phyloP scores from a whole-genome alignment of 441 rosid genomes.

The Dalechampia spathulata region DNA sequence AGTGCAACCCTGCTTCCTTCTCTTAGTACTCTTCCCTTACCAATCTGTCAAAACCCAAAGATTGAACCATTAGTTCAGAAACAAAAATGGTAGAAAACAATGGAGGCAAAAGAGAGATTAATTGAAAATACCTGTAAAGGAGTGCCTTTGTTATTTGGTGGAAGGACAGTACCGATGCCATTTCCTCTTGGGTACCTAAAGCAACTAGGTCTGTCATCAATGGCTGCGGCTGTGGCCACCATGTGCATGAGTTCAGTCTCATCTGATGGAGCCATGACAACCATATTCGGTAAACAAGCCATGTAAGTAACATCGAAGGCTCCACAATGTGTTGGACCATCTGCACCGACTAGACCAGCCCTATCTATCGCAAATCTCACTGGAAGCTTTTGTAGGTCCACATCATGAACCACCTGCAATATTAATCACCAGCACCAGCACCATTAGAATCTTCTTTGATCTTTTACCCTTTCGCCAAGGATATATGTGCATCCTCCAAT shows the following conservation, averaged over 20 bases:
- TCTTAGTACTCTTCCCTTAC: slow-evolving; percentile 13
- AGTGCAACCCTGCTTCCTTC: slow-evolving; percentile 11
- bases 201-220: slow-evolving; percentile 20
- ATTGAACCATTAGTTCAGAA: too few species aligned
- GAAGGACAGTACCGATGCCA: slow-evolving; percentile 12
- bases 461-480: too few species aligned
- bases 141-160: slow-evolving; percentile 13
- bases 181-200: slow-evolving; percentile 19
- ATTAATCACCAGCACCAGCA: too few species aligned
- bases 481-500: too few species aligned
- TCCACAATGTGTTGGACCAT: slow-evolving; percentile 19
- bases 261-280: slow-evolving; percentile 22
- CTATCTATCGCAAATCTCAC: slow-evolving; percentile 15
- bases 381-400: slow-evolving; percentile 19
- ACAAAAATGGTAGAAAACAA: too few species aligned
- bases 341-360: slow-evolving; percentile 16
- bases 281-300: slow-evolving; percentile 19
- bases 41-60: neutral
- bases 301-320: slow-evolving; percentile 15
- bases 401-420: slow-evolving; percentile 17
- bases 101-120: too few species aligned
- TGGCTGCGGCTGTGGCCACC: slow-evolving; percentile 21
- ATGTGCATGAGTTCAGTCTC: slow-evolving; percentile 19
- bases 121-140: slow-evolving; percentile 4
- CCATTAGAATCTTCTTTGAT: too few species aligned